Percentiles rank a stretch among this genome's conserved stretches.
Conservation (phyloP, 2,329 filamentous ascomycete genomes). For the Cercospora sp. region DNA sequence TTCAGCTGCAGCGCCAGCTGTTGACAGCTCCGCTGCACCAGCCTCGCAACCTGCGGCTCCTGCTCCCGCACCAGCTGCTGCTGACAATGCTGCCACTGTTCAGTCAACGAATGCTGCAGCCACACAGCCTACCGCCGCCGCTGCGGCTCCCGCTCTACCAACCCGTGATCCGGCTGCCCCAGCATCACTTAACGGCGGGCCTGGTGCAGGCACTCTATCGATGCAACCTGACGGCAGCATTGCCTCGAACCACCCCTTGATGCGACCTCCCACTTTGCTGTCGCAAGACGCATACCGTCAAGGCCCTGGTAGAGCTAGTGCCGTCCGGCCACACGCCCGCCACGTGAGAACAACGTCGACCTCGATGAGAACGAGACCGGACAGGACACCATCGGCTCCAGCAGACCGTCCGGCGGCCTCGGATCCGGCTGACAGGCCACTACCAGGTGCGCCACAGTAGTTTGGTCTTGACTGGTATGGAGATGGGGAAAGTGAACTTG, state of each 20-base stretch:
- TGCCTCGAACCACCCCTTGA: slow-evolving; percentile 16
- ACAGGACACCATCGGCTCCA: slow-evolving; percentile 4
- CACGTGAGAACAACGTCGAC: background rate
- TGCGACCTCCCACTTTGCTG: slow-evolving; percentile 15
- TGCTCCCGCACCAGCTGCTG: background rate
- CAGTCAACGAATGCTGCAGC: too few species aligned
- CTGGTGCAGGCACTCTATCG: slow-evolving; percentile 6
- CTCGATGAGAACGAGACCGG: background rate
- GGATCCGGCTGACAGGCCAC: background rate
- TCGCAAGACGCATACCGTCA: slow-evolving; percentile 18
- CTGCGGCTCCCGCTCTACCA: slow-evolving; percentile 2
- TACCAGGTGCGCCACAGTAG: slow-evolving; percentile 8
- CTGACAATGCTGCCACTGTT: background rate
- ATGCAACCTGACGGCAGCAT: slow-evolving; percentile 4
- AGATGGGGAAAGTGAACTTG: slow-evolving; percentile 6
- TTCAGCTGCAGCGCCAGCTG: background rate
- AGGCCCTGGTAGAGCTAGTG: slow-evolving; percentile 12
- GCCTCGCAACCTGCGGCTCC: background rate
- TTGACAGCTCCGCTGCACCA: background rate
- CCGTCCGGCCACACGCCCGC: background rate
- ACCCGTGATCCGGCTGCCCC: slow-evolving; percentile 15
- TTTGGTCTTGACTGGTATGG: slow-evolving; percentile 8
- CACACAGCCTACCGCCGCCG: background rate
- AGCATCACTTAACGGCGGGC: slow-evolving; percentile 10
- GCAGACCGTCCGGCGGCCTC: background rate